Evolutionary conservation across 768 basidiomycete genomes (phyloP), one percentile per base, ranked within the genome.

Genomic region (Kwoniella bestiolae): DNA sequence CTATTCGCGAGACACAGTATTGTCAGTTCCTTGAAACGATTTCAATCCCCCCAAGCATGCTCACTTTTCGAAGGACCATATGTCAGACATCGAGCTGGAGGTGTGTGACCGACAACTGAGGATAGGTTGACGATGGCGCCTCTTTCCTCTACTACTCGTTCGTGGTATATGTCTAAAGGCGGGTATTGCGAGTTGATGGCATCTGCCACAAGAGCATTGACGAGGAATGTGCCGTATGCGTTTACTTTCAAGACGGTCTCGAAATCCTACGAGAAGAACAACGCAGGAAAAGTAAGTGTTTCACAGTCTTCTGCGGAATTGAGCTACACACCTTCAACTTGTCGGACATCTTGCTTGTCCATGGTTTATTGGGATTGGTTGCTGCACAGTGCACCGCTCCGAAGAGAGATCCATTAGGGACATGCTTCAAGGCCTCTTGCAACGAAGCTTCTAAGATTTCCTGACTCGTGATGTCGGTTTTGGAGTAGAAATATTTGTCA

Each of bases 111-210:
- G 18, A 73, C 77, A 3, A 67, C 77, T 32, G 65, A 68, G 16
- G 77, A 76, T 38, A 76, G 69, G 68, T 79, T 79, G 70, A 79
- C 62, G 46, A 79, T 77, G 60, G 74, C 64, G 21, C 77, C 77
- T 4, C 77, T 61, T 60, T 79, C 77, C 57, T 79, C 77, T 28
- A 26, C 28, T 32, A 53, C 51, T 28, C 51, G 16, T 32, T 53
- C 51, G 21, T 53, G 51, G 51, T 11, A 53, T 8, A 32, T 29
- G 53, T 75, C 66, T 60, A 72, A 72, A 7, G 65, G 66, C 1
- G 55, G 63, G 46, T 69, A 65, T 25, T 67, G 50, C 16, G 44
- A 46, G 62, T 76, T 75, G 66, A 79, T 77, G 9, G 77, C 77
- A 46, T 79, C 77, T n/a, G 73, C 68, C 28, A 79, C 63, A 45